Evolutionary conservation across 2,329 filamentous ascomycete species (phyloP), one percentile per base, ranked within the genome.

Genomic region (Microcyclosporella mali): DNA sequence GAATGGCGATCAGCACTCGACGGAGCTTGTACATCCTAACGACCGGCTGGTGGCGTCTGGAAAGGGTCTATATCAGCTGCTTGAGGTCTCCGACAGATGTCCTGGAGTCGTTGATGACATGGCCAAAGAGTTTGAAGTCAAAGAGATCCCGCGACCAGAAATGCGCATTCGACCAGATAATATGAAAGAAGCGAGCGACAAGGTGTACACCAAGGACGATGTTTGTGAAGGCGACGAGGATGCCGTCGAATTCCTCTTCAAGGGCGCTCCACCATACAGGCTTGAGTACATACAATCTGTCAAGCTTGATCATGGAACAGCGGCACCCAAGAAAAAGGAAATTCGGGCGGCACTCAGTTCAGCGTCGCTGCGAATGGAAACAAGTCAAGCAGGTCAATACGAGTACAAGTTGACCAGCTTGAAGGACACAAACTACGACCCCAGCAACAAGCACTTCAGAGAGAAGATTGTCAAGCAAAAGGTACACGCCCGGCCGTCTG

Each of bases 201-300:
- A 72, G 19, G 72, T 73, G 27, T 85, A 82, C 60, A 62, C 81
- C 54, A 94, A 94, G 65, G 77, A 81, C 32, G 82, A 89, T 47
- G 83, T 98, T 21, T 98, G 92, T 60, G 89, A 98, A 68, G 90
- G 90, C 21, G 90, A 97, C 49, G 85, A 95, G 58, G 90, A 95
- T 63, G 81, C 82, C 3, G 81, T 95, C 42, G 88, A 95, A 58
- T 71, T 98, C 40, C 75, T 77, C 33, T 75, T 98, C 49, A 78
- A 78, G 61, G 90, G 85, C 42, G 77, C 82, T 38, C 78, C 89
- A 28, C 92, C 92, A 1, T 97, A 85, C 63, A 80, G 83, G 53
- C 75, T 94, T 36, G 78, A 86, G 52, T 97, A 95, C 61, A 80
- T 88, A 53, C 76, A 94, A 52, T 79, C 78, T 37, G 82, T 87